phyloP scores from a whole-genome alignment of 2,329 filamentous ascomycete species.

The Ophiosphaerella herpotricha region DNA sequence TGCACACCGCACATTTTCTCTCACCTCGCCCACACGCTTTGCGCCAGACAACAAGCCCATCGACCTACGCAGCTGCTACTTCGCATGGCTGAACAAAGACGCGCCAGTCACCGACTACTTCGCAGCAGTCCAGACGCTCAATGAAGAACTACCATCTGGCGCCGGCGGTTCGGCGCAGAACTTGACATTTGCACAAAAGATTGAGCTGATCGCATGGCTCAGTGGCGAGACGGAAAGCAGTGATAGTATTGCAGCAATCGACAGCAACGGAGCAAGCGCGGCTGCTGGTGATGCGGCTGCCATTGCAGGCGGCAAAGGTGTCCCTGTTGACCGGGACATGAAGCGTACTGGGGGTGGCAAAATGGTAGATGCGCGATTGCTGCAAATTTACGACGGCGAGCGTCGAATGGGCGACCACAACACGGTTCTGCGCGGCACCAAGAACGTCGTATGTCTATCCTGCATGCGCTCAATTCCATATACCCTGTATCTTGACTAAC shows the following conservation, averaged over 20 bases:
- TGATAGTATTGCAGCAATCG: constrained; percentile 87
- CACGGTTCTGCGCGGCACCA: constrained; percentile 81
- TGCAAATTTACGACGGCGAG: constrained; percentile 90
- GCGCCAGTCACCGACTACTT: constrained; percentile 90
- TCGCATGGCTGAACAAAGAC: constrained; percentile 94
- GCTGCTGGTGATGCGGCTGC: constrained; percentile 58
- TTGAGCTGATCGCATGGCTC: constrained; percentile 92
- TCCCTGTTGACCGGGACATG: constrained; percentile 46
- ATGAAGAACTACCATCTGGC: constrained; percentile 70
- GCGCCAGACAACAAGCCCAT: constrained; percentile 70
- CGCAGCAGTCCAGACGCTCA: constrained; percentile 76
- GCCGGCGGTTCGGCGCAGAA: constrained; percentile 76
- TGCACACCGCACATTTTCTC: constrained; percentile 66
- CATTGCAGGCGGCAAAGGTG: constrained; percentile 55
- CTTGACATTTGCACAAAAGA: constrained; percentile 84
- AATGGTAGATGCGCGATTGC: constrained; percentile 75
- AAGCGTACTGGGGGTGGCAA: constrained; percentile 40
- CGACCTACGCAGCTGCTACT: constrained; percentile 92
- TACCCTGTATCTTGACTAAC: constrained; percentile 15
- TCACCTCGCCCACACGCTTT: constrained; percentile 82
- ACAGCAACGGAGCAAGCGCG: constrained; percentile 59
- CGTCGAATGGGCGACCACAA: constrained; percentile 92
- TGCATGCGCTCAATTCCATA: constrained; percentile 1
- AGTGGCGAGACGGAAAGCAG: constrained; percentile 80
- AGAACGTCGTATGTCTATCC: constrained; percentile 71